Base-by-base conservation (phyloP, 2,329 filamentous ascomycete species). In the Metarhizium rileyi region DNA sequence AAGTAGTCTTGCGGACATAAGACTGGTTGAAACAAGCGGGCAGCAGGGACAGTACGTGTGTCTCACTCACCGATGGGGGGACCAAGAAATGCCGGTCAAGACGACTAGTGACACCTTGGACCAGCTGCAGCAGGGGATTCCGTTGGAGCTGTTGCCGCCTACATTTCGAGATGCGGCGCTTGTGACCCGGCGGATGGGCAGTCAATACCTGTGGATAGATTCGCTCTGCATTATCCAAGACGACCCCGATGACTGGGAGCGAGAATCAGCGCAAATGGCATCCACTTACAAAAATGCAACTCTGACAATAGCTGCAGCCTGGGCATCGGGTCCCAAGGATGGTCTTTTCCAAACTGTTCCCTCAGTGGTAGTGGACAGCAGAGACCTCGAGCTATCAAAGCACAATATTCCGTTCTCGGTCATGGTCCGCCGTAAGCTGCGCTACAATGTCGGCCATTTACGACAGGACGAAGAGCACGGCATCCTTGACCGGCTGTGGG, bases 221-320 rank as follows among this genome's bases (percentile, higher is more conserved):
- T 59, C 57, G 4, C 46, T 61, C 2, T 62, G 59, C 46, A 62
- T 61, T 40, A 48, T 60, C 6, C 58, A 59, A 50, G 55, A 56
- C 26, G 51, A 55, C 12, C 36, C 47, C 9, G 54, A 52, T 9
- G 57, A 57, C 35, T 57, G 56, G 56, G 35, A 46, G 26, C 40
- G 46, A 5, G 47, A 56, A 26, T 47, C 53, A 9, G 46, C 49
- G 7, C 33, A 51, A 10, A 56, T 56, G 55, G 47, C 50, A 25
- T 38, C 43, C 25, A 52, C 57, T 33, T 58, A 58, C 50, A 35
- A 38, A 4, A 38, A 48, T 9, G 52, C 52, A 1, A 43, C 44
- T 25, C 20, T 57, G 1, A 56, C 45, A 12, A 36, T 47, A 26
- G 28, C 45, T 3, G 45, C 46, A 7, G 36, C 36, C 8, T 40